Percentiles rank a stretch among this genome's conserved stretches.
phyloP scores from a whole-genome alignment of 768 basidiomycete genomes.

The Phylloporus sp. region DNA sequence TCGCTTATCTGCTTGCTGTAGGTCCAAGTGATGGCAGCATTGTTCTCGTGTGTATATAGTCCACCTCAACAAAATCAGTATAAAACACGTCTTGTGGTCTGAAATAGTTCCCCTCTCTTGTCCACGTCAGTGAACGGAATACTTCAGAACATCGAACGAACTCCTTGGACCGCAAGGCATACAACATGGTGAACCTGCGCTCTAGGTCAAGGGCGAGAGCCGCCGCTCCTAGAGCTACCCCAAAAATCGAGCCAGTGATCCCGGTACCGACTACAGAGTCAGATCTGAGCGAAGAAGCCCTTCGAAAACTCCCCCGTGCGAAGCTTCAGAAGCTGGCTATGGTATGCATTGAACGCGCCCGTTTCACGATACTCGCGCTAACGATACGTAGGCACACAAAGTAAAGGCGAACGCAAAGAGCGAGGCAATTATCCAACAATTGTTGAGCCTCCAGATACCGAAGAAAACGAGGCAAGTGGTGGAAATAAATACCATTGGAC shows the following conservation, averaged over 20 bases:
- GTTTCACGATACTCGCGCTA: not conserved
- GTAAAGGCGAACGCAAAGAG: constrained; percentile 26
- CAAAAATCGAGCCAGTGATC: not conserved
- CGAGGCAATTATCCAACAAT: constrained; percentile 20
- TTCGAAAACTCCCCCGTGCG: constrained; percentile 22
- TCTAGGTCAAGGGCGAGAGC: constrained; percentile 6
- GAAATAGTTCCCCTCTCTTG: not conserved
- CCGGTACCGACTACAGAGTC: not conserved
- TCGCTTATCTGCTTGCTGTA: too few relatives aligned
- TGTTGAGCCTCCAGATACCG: constrained; percentile 10
- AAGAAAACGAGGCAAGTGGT: constrained; percentile 12
- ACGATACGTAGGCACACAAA: constrained; percentile 17
- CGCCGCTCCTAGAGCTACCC: not conserved
- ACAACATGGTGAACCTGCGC: constrained; percentile 9
- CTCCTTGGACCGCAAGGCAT: not conserved
- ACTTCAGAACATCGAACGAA: not conserved
- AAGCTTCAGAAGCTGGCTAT: constrained; percentile 25
- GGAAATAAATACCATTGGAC: not conserved
- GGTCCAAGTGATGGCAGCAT: constrained; percentile 13
- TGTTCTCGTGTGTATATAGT: constrained; percentile 9
- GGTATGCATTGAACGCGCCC: constrained; percentile 8
- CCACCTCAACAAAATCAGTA: constrained; percentile 2
- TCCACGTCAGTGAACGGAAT: not conserved
- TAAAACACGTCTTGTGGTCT: constrained; percentile 2
- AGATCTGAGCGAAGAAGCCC: constrained; percentile 12